A percentile compares a stretch with the other conserved stretches of the same genome.
Conservation (phyloP, 2,329 filamentous ascomycete species). For the Cryoendolithus antarcticus region DNA sequence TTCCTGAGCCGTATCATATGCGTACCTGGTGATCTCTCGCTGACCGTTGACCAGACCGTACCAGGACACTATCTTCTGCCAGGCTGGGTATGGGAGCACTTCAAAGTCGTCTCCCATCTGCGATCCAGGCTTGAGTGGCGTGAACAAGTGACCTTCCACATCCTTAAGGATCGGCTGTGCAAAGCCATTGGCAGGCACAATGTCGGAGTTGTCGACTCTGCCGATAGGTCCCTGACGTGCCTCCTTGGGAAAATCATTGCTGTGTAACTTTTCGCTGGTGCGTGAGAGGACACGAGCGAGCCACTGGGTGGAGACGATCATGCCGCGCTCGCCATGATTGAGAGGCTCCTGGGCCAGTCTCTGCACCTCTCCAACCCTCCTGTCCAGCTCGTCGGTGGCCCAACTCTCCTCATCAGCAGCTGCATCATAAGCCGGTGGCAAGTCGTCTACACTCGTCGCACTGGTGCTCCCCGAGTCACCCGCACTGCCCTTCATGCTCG, state of each 20-base stretch:
- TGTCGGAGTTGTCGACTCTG: constrained; percentile 75
- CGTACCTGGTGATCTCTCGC: constrained; percentile 59
- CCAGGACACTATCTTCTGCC: constrained; percentile 70
- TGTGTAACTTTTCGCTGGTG: constrained; percentile 44
- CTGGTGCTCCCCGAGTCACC: too few relatives aligned
- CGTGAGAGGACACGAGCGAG: constrained; percentile 59
- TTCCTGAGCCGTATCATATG: constrained; percentile 60
- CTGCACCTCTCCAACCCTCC: constrained; percentile 64
- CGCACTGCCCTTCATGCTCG: too few relatives aligned
- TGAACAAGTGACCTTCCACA: constrained; percentile 35
- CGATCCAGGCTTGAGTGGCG: constrained; percentile 59
- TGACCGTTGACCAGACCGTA: constrained; percentile 64
- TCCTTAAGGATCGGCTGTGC: constrained; percentile 13
- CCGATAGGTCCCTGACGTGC: constrained; percentile 54
- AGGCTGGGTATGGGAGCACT: constrained; percentile 65
- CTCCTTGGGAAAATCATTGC: constrained; percentile 45
- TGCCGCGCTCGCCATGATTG: constrained; percentile 63
- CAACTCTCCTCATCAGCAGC: constrained; percentile 8
- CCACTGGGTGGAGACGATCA: constrained; percentile 70
- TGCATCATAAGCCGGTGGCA: constrained; percentile 8
- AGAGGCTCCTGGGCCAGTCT: constrained; percentile 44
- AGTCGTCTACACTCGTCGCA: constrained; percentile 12
- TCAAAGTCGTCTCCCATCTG: constrained; percentile 56
- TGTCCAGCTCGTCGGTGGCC: constrained; percentile 30
- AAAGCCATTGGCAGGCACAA: constrained; percentile 39